These are phyloP conservation scores for Aspergillus costaricaensis DNA, from an alignment of 2,329 filamentous ascomycete species.

Conservation along the genomic window DNA sequence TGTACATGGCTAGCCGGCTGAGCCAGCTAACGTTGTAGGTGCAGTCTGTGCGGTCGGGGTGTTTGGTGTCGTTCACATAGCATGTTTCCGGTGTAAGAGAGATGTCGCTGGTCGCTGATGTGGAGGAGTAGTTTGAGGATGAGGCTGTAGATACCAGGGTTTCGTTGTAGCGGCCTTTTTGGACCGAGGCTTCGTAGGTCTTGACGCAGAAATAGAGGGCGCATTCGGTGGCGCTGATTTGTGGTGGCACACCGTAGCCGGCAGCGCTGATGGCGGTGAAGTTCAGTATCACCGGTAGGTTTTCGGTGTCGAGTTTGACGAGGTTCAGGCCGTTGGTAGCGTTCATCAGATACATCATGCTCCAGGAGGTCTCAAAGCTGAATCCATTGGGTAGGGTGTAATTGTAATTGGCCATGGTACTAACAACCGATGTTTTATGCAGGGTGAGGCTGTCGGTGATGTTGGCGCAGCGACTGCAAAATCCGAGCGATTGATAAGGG, in stretches of 20 bases:
- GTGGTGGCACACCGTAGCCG: constrained; percentile 19
- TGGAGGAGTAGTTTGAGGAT: constrained; percentile 16
- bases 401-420: constrained; percentile 15
- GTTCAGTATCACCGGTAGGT: constrained; percentile 21
- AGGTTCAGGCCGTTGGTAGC: constrained; percentile 17
- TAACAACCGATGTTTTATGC: background rate
- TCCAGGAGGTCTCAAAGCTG: constrained; percentile 18
- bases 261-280: constrained; percentile 25
- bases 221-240: constrained; percentile 26
- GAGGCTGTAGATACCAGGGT: constrained; percentile 13
- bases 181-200: constrained; percentile 23
- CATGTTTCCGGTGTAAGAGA: constrained; percentile 24
- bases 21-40: constrained; percentile 24
- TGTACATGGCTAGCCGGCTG: constrained; percentile 22
- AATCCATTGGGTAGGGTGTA: constrained; percentile 25
- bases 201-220: constrained; percentile 27
- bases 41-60: constrained; percentile 16
- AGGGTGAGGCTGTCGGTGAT: constrained; percentile 20
- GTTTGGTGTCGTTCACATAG: constrained; percentile 22
- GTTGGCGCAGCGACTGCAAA: constrained; percentile 30
- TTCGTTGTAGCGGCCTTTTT: constrained; percentile 22
- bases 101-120: background rate
- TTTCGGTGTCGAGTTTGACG: constrained; percentile 16
- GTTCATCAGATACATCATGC: constrained; percentile 24
- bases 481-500: constrained; percentile 33